Evolutionary conservation across 257 asterid species (phyloP), one percentile per base, ranked within the genome.

Genomic region (Echium plantagineum): DNA sequence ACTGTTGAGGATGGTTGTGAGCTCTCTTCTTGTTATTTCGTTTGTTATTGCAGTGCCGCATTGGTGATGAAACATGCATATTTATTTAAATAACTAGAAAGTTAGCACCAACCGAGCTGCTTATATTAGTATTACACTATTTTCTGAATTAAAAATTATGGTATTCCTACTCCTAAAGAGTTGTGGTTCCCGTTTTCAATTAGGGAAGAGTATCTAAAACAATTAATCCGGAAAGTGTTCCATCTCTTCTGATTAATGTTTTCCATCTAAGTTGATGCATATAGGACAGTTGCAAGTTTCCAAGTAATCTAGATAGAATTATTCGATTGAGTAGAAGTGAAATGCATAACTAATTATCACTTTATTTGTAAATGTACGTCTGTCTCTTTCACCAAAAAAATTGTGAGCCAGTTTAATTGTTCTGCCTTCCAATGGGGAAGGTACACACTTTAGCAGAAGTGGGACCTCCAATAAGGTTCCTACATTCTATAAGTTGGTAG

Each of bases 1-100:
- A 62, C 38, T 63, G 51, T 57, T 60, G 54, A 19, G 61, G 55
- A 28, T 75, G 68, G 59, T 56, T 67, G 59, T 62, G 52, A 42
- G 72, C 69, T 52, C 60, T 56, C 24, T 17, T 52, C 31, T 71
- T 42, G 47, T 65, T 62, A 49, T 63, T 54, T 55, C 59, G 59
- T 71, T 18, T 55, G 28, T 55, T 58, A 63, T n/a, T 54, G 15
- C 47, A 21, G 42, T 53, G 52, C 22, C 15, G 22, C 57, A 18
- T 53, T n/a, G 46, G 53, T 56, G 58, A 28, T 48, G 24, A 19
- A 17, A 42, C 56, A 46, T 47, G n/a, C 51, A 61, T 47, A 53
- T 7, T 49, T 31, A 61, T 30, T 6, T 51, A 15, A 15, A n/a
- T 19, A 15, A 18, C 22, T 19, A 6, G 24, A 53, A 53, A n/a